These are phyloP conservation scores for Eimeria maxima DNA, from an alignment of 169 alveolate species.

Conservation along the genomic window DNA sequence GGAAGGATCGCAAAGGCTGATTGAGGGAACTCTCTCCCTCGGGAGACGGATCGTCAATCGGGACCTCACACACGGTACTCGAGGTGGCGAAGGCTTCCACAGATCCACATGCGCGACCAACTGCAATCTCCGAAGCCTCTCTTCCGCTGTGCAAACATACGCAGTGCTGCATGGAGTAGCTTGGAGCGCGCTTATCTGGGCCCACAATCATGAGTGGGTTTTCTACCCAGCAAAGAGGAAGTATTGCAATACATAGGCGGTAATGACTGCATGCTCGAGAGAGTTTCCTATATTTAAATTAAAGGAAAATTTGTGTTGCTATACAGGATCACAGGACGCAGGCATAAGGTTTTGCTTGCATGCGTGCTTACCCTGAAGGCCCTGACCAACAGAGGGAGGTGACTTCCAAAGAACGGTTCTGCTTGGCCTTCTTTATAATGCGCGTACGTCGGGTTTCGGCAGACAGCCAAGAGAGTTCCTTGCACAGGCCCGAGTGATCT, in stretches of 20 bases:
- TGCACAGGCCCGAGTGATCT: slow-evolving; percentile 79
- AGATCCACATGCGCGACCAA: slow-evolving; percentile 43
- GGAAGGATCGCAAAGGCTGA: slow-evolving; percentile 51
- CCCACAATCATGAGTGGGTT: background rate
- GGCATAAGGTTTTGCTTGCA: background rate
- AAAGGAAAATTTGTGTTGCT: background rate
- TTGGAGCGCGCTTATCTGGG: background rate
- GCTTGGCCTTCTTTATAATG: slow-evolving; percentile 73
- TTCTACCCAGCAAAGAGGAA: background rate
- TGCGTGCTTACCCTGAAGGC: slow-evolving; percentile 40
- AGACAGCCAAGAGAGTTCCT: slow-evolving; percentile 46
- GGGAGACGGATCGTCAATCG: background rate
- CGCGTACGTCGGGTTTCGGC: slow-evolving; percentile 66
- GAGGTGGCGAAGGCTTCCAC: slow-evolving; percentile 69
- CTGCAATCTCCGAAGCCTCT: slow-evolving; percentile 65
- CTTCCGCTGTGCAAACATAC: slow-evolving; percentile 58
- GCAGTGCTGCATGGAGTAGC: background rate
- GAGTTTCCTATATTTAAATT: background rate
- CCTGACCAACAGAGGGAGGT: slow-evolving; percentile 62
- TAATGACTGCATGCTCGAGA: background rate
- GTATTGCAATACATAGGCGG: background rate
- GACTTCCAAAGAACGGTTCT: slow-evolving; percentile 47
- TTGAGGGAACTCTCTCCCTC: background rate
- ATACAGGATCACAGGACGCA: background rate
- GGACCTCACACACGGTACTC: slow-evolving; percentile 1